Conservation (phyloP, 805 yeast genomes). For the Yamadazyma takamatsuzukensis region DNA sequence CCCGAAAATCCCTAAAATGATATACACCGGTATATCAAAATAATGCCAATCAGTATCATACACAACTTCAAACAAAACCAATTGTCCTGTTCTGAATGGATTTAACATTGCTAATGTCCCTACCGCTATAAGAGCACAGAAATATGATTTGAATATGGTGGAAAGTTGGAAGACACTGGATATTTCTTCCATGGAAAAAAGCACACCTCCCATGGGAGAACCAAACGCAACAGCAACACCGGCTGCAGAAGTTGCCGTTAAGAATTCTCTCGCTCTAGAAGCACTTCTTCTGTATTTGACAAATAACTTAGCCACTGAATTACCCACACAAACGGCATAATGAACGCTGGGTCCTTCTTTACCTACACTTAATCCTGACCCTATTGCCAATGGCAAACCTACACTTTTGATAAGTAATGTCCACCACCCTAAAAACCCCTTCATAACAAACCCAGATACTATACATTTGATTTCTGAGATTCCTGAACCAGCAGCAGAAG, state of each 20-base stretch:
- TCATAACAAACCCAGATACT: slow-evolving; percentile 80
- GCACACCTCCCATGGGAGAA: slow-evolving; percentile 93
- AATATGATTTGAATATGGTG: slow-evolving; percentile 88
- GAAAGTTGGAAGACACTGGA: slow-evolving; percentile 67
- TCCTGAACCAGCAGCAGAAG: slow-evolving; percentile 95
- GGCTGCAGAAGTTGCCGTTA: slow-evolving; percentile 92
- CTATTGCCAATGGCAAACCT: slow-evolving; percentile 85
- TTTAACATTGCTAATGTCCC: slow-evolving; percentile 74
- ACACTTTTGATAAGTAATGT: slow-evolving; percentile 74
- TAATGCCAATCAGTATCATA: slow-evolving; percentile 85
- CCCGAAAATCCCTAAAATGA: slow-evolving; percentile 82
- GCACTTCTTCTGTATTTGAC: slow-evolving; percentile 43
- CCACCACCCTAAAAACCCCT: slow-evolving; percentile 69
- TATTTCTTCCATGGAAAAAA: slow-evolving; percentile 90
- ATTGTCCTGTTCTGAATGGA: slow-evolving; percentile 92
- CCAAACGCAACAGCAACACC: slow-evolving; percentile 99
- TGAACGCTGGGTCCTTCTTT: slow-evolving; percentile 99
- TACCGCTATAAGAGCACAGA: slow-evolving; percentile 86
- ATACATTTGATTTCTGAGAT: slow-evolving; percentile 95
- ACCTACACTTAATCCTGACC: slow-evolving; percentile 90
- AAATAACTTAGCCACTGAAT: slow-evolving; percentile 60
- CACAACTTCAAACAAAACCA: slow-evolving; percentile 87
- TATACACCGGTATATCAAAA: slow-evolving; percentile 77
- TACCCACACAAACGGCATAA: slow-evolving; percentile 96
- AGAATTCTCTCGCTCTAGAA: slow-evolving; percentile 50